phyloP scores from a whole-genome alignment of 768 basidiomycete species.

The Tylopilus sp. region DNA sequence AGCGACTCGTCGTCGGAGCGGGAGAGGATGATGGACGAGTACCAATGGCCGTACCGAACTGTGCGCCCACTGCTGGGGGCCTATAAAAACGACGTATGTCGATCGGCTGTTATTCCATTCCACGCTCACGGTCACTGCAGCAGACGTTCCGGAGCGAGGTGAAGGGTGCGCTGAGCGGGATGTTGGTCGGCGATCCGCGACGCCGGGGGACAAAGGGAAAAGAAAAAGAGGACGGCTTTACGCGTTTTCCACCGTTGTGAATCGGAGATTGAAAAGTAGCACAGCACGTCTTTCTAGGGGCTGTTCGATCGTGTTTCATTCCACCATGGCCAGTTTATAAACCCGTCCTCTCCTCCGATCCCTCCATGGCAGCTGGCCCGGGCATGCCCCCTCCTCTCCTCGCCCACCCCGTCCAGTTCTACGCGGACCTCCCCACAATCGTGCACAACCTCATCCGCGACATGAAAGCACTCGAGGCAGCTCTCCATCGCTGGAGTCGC shows the following conservation, averaged over 20 bases:
- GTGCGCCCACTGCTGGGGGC: conserved; percentile 40
- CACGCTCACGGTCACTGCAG: conserved; percentile 7
- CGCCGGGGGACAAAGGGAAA: not conserved
- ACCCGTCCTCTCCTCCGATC: not conserved
- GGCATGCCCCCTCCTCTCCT: not conserved
- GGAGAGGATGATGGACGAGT: conserved; percentile 48
- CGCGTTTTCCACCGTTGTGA: conserved; percentile 18
- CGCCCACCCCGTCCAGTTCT: not conserved
- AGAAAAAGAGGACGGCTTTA: not conserved
- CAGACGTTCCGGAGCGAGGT: conserved; percentile 22
- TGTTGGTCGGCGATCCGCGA: conserved; percentile 22
- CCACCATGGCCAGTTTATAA: not conserved
- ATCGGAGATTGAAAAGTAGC: not conserved
- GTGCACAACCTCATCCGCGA: conserved; percentile 70
- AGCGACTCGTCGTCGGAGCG: conserved; percentile 25
- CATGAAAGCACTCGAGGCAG: conserved; percentile 79
- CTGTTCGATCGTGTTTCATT: not conserved
- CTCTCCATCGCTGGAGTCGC: conserved; percentile 65
- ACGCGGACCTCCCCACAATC: conserved; percentile 51
- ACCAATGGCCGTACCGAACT: conserved; percentile 50
- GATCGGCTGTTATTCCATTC: not conserved
- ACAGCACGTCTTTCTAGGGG: not conserved
- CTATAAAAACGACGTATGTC: conserved; percentile 42
- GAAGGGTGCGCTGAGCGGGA: conserved; percentile 11
- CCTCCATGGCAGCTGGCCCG: conserved; percentile 14